Evolutionary conservation across 176 grass and related monocot genomes (phyloP).

Genomic region (Coix lacrymajobi): DNA sequence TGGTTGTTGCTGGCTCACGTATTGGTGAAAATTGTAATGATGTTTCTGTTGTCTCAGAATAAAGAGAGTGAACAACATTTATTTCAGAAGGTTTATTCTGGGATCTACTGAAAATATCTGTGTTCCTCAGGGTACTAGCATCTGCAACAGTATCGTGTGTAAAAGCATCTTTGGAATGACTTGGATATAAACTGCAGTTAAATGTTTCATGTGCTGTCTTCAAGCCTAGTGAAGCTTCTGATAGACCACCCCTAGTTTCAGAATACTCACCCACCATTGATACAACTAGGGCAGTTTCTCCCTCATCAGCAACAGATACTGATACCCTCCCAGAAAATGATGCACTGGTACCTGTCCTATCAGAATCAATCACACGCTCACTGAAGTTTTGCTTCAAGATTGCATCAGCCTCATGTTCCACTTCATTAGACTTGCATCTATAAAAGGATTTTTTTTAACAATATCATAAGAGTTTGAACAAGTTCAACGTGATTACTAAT

Average conservation of each 20-base stretch:
- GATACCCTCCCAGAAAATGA: slow-evolving; percentile 83
- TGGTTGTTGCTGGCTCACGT: slow-evolving; percentile 32
- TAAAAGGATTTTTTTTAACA: slow-evolving; percentile 24
- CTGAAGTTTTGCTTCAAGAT: slow-evolving; percentile 39
- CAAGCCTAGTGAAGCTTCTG: slow-evolving; percentile 15
- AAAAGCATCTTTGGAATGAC: slow-evolving; percentile 8
- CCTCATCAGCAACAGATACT: slow-evolving; percentile 93
- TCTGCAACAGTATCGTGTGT: no score
- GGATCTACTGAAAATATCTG: slow-evolving; percentile 24
- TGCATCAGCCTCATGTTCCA: slow-evolving; percentile 29
- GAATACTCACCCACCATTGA: slow-evolving; percentile 64
- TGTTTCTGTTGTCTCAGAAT: slow-evolving; percentile 29
- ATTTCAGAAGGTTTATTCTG: slow-evolving; percentile 27
- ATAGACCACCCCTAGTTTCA: slow-evolving; percentile 28
- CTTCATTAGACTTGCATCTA: slow-evolving; percentile 52
- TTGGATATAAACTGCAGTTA: slow-evolving; percentile 30
- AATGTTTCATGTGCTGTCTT: slow-evolving; percentile 30
- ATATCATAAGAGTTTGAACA: not conserved
- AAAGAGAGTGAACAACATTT: not conserved
- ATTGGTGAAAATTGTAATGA: slow-evolving; percentile 52
- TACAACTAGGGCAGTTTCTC: slow-evolving; percentile 97
- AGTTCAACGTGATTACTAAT: not conserved
- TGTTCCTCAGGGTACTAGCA: slow-evolving; percentile 5
- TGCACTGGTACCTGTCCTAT: slow-evolving; percentile 39
- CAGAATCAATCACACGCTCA: slow-evolving; percentile 38